Conservation (phyloP, 2,329 filamentous ascomycete genomes). For the Phyllosticta ampelicida region DNA sequence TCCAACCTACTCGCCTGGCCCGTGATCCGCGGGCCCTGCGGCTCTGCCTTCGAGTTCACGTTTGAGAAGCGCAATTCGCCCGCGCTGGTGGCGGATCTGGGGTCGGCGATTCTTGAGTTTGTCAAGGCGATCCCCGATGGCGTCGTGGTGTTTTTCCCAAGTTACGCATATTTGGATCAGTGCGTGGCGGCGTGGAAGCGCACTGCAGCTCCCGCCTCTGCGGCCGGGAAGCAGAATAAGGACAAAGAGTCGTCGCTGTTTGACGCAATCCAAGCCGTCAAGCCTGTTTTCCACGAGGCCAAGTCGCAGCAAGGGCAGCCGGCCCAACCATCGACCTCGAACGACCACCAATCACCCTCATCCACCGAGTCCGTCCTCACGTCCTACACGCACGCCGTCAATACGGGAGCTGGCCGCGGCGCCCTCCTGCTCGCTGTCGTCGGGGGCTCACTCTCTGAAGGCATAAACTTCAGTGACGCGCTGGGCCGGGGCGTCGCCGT, state of each 20-base stretch:
- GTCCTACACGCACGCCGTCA: slow-evolving; percentile 61
- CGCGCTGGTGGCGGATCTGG: slow-evolving; percentile 62
- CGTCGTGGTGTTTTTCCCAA: slow-evolving; percentile 90
- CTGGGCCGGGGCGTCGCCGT: slow-evolving; percentile 84
- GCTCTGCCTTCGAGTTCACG: slow-evolving; percentile 68
- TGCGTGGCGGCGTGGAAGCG: slow-evolving; percentile 42
- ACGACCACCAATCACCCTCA: slow-evolving; percentile 7
- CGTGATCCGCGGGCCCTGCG: slow-evolving; percentile 41
- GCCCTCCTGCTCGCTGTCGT: slow-evolving; percentile 83
- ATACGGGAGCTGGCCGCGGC: slow-evolving; percentile 41
- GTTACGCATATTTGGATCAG: slow-evolving; percentile 78
- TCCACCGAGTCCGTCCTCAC: slow-evolving; percentile 58
- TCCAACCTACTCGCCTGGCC: slow-evolving; percentile 72
- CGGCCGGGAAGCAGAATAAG: neutral
- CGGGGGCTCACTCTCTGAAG: slow-evolving; percentile 89
- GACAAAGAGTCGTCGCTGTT: slow-evolving; percentile 42
- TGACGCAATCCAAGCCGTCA: slow-evolving; percentile 47
- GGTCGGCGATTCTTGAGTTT: slow-evolving; percentile 59
- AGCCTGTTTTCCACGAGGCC: slow-evolving; percentile 37
- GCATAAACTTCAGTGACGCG: slow-evolving; percentile 92
- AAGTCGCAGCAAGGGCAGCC: slow-evolving; percentile 5
- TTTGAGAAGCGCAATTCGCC: slow-evolving; percentile 65
- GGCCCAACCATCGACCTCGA: neutral
- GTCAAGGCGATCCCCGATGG: slow-evolving; percentile 73
- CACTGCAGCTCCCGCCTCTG: neutral